Evolutionary conservation across 495 filamentous ascomycete genomes (phyloP).

Genomic region (Penicillium bovifimosum): DNA sequence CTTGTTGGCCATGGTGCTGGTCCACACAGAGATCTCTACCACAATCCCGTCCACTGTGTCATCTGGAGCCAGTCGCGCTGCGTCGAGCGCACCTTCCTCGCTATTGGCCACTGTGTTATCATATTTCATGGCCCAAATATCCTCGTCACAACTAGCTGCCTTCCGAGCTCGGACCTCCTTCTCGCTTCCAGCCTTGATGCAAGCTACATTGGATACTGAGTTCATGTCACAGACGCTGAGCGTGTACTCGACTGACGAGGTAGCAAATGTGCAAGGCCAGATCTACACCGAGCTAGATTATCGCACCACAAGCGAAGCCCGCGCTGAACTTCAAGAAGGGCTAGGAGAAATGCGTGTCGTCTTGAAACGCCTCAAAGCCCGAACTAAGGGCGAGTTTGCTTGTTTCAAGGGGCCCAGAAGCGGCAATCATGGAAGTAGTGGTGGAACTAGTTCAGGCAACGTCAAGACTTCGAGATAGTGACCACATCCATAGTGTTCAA

Average conservation of each 20-base stretch:
- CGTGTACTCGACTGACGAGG: conserved; percentile 80
- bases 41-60: conserved; percentile 48
- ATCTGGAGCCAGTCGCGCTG: conserved; percentile 23
- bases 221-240: conserved; percentile 91
- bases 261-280: conserved; percentile 69
- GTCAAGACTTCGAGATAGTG: conserved; percentile 14
- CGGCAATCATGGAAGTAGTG: neutral
- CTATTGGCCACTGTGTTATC: conserved; percentile 72
- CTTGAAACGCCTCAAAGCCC: conserved; percentile 76
- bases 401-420: conserved; percentile 59
- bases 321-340: conserved; percentile 73
- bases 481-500: conserved; percentile 4
- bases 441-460: conserved; percentile 12
- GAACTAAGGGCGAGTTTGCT: conserved; percentile 78
- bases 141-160: conserved; percentile 60
- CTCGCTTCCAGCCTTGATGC: conserved; percentile 78
- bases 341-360: conserved; percentile 81
- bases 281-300: conserved; percentile 86
- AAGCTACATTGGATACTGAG: conserved; percentile 94
- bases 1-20: conserved; percentile 73
- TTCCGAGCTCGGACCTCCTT: conserved; percentile 64
- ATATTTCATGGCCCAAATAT: conserved; percentile 72
- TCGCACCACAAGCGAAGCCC: conserved; percentile 79
- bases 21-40: conserved; percentile 87
- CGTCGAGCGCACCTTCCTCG: conserved; percentile 43